Evolutionary conservation across 148 eudicot genomes (phyloP), one percentile per base, ranked within the genome.

Genomic region (Rhododendron henanense): DNA sequence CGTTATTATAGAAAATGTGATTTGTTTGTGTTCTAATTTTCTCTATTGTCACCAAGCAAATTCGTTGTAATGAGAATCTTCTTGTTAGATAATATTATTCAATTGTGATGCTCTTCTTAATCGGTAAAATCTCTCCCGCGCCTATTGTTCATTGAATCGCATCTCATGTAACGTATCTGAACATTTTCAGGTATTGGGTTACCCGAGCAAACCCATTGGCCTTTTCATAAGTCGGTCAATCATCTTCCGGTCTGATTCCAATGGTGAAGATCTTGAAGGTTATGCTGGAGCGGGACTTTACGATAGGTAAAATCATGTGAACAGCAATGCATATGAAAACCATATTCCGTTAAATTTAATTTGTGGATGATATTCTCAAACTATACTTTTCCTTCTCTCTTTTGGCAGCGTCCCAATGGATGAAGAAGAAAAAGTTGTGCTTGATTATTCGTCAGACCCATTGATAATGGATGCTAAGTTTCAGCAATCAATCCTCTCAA

Each of bases 271-370:
- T 90, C 93, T 97, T 79, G 99, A 97, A 92, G 99, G 99, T 83
- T 97, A 97, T 89, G 99, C 99, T 74, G 99, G 99, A 73, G 99
- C 99, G 44, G 99, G 99, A 45, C 96, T 97, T 85, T 97, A 97
- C 53, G 99, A 97, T 84, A 97, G 99, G 99, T 97, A 91, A 91
- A 39, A 6, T 39, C 82, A 23, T 11, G 61, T 48, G 33, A 14
- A 19, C 78, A n/a, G 23, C 2, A 39, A 44, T 28, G 14, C n/a
- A 23, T 6, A 13, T 1, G 14, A 23, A 39, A 8, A 55, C 85
- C 23, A 65, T 63, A 63, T 65, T 61, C 13, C 78, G 28, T 10
- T n/a, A 73, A 33, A 14, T 61, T 28, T 4, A 51, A 25, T 19
- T 3, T 47, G 81, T 3, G 7, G 39, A 53, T 0, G 5, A 33